phyloP scores from a whole-genome alignment of 441 rosid species.

The Gossypium schwendimanii region DNA sequence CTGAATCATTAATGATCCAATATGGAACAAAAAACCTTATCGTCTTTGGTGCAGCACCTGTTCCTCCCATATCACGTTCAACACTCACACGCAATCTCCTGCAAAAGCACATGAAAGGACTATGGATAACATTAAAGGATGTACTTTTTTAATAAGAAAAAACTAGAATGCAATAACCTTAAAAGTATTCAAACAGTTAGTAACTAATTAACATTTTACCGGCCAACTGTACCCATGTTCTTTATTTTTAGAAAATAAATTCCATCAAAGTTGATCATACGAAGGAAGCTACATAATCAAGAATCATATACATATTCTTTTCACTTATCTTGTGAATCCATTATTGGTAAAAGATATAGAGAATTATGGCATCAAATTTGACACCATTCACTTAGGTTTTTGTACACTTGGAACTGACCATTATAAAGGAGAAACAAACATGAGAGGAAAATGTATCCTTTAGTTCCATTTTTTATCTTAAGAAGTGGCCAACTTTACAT shows the following conservation, averaged over 20 bases:
- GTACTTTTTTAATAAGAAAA: not conserved
- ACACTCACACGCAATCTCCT: constrained; percentile 94
- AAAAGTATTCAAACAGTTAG: not conserved
- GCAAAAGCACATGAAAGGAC: constrained; percentile 23
- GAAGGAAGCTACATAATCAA: not conserved
- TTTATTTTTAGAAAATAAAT: not conserved
- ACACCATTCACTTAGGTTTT: not conserved
- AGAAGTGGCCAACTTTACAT: not conserved
- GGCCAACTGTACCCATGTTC: not conserved
- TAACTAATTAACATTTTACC: not conserved
- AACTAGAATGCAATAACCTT: not conserved
- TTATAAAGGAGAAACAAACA: not conserved
- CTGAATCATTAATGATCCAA: constrained; percentile 88
- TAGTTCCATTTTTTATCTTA: not conserved
- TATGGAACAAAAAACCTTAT: constrained; percentile 92
- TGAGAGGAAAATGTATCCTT: not conserved
- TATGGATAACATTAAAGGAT: not conserved
- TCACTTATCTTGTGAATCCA: not conserved
- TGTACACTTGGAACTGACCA: not conserved
- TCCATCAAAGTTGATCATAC: not conserved
- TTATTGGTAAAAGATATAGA: not conserved
- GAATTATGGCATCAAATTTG: not conserved
- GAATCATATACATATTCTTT: not conserved
- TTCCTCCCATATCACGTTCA: constrained; percentile 94
- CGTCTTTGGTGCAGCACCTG: constrained; percentile 71